These are phyloP conservation scores for Fusarium beomiforme DNA, from an alignment of 2,329 filamentous ascomycete genomes.

Conservation along the genomic window DNA sequence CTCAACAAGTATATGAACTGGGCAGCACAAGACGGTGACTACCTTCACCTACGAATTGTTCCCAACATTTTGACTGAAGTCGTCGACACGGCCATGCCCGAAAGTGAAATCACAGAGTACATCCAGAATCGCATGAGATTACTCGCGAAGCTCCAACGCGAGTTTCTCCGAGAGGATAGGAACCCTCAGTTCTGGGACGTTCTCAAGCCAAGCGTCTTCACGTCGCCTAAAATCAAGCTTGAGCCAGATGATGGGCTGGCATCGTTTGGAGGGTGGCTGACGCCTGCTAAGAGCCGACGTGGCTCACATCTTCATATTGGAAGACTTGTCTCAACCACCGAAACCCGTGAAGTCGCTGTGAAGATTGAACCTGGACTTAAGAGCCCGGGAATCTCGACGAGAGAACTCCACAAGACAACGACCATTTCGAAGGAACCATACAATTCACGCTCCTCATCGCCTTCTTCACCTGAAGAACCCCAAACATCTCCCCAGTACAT, in stretches of 20 bases:
- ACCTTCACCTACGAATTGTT: conserved; percentile 46
- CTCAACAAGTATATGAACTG: conserved; percentile 51
- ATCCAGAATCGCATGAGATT: conserved; percentile 50
- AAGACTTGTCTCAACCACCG: conserved; percentile 14
- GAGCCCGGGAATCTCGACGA: conserved; percentile 5
- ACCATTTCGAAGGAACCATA: neutral
- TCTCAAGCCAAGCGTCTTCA: conserved; percentile 34
- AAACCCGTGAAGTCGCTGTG: neutral
- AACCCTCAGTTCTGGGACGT: conserved; percentile 47
- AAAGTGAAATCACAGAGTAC: conserved; percentile 47
- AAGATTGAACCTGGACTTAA: conserved; percentile 24
- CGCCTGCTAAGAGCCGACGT: neutral
- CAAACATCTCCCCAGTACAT: conserved; percentile 11
- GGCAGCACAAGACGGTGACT: conserved; percentile 55
- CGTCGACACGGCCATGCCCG: conserved; percentile 45
- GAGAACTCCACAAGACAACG: neutral
- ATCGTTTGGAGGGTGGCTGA: conserved; percentile 8
- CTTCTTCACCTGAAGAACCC: neutral
- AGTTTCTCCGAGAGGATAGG: conserved; percentile 46
- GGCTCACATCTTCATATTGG: conserved; percentile 5
- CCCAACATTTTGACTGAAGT: conserved; percentile 53
- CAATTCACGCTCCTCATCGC: neutral
- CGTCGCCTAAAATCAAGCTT: conserved; percentile 30
- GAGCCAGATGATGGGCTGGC: conserved; percentile 28
- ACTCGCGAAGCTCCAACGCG: conserved; percentile 50